Evolutionary conservation across 192 early-diverging fungal genomes (phyloP), one percentile per base, ranked within the genome.

Genomic region (Obelidium mucronatum): DNA sequence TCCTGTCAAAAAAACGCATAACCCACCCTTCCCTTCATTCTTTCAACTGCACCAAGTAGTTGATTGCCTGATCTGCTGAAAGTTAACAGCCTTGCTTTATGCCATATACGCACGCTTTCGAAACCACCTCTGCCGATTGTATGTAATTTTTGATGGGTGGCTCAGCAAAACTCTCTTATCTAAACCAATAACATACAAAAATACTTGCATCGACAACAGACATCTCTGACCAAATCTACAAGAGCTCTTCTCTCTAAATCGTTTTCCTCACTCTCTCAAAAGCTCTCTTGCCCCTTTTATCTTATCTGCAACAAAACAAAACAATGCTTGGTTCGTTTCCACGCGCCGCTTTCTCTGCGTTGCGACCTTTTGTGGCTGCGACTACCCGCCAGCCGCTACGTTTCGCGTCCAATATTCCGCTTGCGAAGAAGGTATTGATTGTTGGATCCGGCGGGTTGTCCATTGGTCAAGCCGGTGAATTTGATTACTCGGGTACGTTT

Each of bases 381-480:
- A 8, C 24, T 8, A 24, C 55, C 26, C 13, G 6, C 13, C 55
- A 22, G 24, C 24, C 24, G 8, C 55, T 26, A 22, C 55, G 55
- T 48, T 48, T 48, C 19, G 44, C 17, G 35, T 63, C 73, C 2
- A 35, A 69, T 24, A 30, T 69, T 33, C 83, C 84, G 34, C 44
- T 77, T 13, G 80, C 78, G 19, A 78, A 72, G 22, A 95, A 95
- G 83, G 96, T 96, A 8, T 86, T 99, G 24, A 91, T 99, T 37
- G 93, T 99, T 8, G 97, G 97, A n/a, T 93, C 91, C 3, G 97
- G 97, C 33, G 97, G 97, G 37, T 83, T 99, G 64, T 92, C 89
- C 61, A 99, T 99, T 73, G 97, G 97, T 19, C 97, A 99, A 82
- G 97, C 97, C 3, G 97, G 97, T 67, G 97, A 98, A 89, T 98